Conservation (phyloP, 108 stramenopile genomes). For the Cyclotella kingstonii region DNA sequence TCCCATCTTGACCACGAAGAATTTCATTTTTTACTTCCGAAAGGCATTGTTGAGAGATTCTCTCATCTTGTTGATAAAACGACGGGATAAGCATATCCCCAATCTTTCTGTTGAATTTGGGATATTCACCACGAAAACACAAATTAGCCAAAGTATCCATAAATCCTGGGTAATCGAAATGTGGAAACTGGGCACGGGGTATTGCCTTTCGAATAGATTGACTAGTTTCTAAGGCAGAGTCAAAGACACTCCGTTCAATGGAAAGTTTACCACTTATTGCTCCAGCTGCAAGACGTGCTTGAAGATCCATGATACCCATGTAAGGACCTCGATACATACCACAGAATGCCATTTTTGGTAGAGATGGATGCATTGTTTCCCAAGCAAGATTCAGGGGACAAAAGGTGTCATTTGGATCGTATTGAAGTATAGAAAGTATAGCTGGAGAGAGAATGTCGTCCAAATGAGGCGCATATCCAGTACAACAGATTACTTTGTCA, state of each 20-base stretch:
- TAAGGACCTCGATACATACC: constrained; percentile 76
- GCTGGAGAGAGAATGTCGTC: constrained; percentile 31
- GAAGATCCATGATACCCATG: constrained; percentile 67
- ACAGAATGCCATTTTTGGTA: constrained; percentile 60
- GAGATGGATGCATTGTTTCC: constrained; percentile 56
- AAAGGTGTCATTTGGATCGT: constrained; percentile 48
- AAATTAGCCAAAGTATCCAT: constrained; percentile 54
- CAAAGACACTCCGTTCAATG: constrained; percentile 12
- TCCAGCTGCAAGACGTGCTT: constrained; percentile 54
- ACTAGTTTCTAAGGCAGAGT: constrained; percentile 38
- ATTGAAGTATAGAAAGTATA: constrained; percentile 51
- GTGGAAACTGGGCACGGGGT: constrained; percentile 67
- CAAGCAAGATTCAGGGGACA: constrained; percentile 50
- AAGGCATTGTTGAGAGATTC: constrained; percentile 16
- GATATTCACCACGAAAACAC: constrained; percentile 11
- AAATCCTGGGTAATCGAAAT: constrained; percentile 55
- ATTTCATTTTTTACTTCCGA: constrained; percentile 34
- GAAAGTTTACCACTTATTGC: constrained; percentile 37
- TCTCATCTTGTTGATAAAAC: constrained; percentile 54
- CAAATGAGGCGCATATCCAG: constrained; percentile 51
- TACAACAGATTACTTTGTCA: constrained; percentile 54
- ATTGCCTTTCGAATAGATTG: constrained; percentile 40
- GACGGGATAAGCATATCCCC: constrained; percentile 54
- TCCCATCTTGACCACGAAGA: constrained; percentile 42
- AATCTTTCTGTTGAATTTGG: constrained; percentile 13